Percentiles rank a stretch among this genome's conserved stretches.
Conservation (phyloP, 148 eudicot genomes). For the Amaranthus hypochondriacus region DNA sequence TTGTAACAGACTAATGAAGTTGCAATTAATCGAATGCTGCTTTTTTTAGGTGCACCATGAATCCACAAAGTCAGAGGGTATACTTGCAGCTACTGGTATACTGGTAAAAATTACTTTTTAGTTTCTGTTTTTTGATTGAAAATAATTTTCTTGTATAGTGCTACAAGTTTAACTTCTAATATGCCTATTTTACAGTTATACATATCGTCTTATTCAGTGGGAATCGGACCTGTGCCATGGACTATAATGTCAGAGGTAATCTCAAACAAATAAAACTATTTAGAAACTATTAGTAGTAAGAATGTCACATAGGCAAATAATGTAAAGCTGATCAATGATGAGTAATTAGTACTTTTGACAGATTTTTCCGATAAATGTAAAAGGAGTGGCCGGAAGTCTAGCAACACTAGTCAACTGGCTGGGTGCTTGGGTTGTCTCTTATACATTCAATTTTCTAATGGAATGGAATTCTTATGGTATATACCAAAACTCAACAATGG, state of each 20-base stretch:
- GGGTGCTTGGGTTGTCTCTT: slow-evolving; percentile 79
- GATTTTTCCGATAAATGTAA: slow-evolving; percentile 83
- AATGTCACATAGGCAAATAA: too few relatives aligned
- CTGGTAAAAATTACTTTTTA: slow-evolving; percentile 40
- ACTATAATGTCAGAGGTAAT: slow-evolving; percentile 88
- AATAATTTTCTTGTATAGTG: too few relatives aligned
- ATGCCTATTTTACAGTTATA: slow-evolving; percentile 43
- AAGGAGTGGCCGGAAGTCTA: slow-evolving; percentile 84
- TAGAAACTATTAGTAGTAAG: neutral
- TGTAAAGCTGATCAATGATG: neutral
- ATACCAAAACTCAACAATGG: neutral
- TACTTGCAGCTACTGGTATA: slow-evolving; percentile 73
- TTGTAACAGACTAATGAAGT: too few relatives aligned
- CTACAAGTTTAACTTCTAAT: neutral
- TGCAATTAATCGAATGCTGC: too few relatives aligned
- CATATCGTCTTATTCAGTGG: slow-evolving; percentile 64
- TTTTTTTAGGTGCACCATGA: slow-evolving; percentile 39
- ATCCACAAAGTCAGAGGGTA: slow-evolving; percentile 46
- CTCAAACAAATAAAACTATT: neutral
- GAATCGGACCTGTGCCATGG: slow-evolving; percentile 94
- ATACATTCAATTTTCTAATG: slow-evolving; percentile 76
- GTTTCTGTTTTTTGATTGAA: too few relatives aligned
- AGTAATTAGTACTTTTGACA: slow-evolving; percentile 11
- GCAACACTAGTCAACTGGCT: slow-evolving; percentile 90
- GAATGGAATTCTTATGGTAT: slow-evolving; percentile 85